Evolutionary conservation across 257 asterid species (phyloP), one percentile per base, ranked within the genome.

Genomic region (Nyctanthes arbortristis): DNA sequence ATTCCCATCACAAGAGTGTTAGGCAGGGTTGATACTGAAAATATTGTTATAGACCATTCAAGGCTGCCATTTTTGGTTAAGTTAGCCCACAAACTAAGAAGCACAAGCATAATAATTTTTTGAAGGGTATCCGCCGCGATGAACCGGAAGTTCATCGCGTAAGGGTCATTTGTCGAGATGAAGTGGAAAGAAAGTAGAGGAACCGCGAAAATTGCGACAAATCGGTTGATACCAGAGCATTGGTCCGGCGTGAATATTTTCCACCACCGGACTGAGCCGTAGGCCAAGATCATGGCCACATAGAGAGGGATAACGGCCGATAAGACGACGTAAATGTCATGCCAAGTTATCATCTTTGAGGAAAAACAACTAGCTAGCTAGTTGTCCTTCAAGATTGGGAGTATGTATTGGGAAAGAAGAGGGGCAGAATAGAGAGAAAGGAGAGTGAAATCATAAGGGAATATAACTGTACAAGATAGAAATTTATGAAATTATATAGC

Each of bases 231-330:
- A 27, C 79, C 82, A 32, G 78, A 74, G 65, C 78, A 68, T 55
- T 77, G 82, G 7, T 77, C 82, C 7, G 82, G 76, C 33, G 78
- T 62, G 73, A 78, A 78, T 18, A 73, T 78, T 31, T 68, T 70
- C 82, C 82, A 78, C 82, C 82, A 78, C 35, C 72, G 72, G 59
- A 78, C 82, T 0, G 82, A 73, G 37, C 82, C 82, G 49, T 78
- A 78, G 29, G 79, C 82, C 45, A 78, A 65, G 22, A 69, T 65
- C 78, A 78, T 68, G 55, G 82, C 82, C 1, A 78, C 70, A 43
- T 78, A 78, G 36, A 78, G 82, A 7, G 82, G 82, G 18, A 75
- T 43, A 27, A 78, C 71, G 5, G 82, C 82, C 1, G 74, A 70
- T 18, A 78, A 54, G 45, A 78, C 82, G 20, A 68, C 75, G 25